phyloP scores from a whole-genome alignment of 371 early-diverging fungal genomes.

The Lichtheimia corymbifera region DNA sequence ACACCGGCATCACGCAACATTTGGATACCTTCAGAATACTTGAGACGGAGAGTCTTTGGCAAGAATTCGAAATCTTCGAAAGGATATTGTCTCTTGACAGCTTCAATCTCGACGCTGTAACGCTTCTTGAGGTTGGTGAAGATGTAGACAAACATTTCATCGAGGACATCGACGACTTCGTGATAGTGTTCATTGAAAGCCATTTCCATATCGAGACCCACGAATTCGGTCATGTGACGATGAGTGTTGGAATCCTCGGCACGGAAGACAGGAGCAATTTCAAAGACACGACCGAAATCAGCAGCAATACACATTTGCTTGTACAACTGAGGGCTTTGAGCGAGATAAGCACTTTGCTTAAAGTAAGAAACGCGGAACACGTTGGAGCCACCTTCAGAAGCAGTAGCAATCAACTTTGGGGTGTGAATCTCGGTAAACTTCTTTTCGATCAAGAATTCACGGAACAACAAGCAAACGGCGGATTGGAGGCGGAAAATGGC shows the following conservation, averaged over 20 bases:
- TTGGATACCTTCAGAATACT: conserved; percentile 91
- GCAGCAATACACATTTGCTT: conserved; percentile 99
- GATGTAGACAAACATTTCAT: conserved; percentile 90
- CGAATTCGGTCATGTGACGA: conserved; percentile 99
- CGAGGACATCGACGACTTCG: conserved; percentile 92
- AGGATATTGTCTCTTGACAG: conserved; percentile 90
- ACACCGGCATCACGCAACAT: conserved; percentile 92
- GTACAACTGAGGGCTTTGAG: conserved; percentile 99
- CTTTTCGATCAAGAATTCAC: conserved; percentile 85
- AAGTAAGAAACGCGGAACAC: conserved; percentile 98
- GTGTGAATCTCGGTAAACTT: conserved; percentile 98
- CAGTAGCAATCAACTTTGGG: conserved; percentile 96
- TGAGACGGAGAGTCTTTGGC: conserved; percentile 86
- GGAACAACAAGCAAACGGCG: conserved; percentile 93
- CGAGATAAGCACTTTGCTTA: conserved; percentile 92
- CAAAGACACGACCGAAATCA: conserved; percentile 98
- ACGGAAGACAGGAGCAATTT: conserved; percentile 99
- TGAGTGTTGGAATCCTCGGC: conserved; percentile 99
- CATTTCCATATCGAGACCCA: conserved; percentile 99
- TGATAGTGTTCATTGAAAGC: conserved; percentile 98
- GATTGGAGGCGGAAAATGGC: conserved; percentile 98
- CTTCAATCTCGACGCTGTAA: conserved; percentile 83
- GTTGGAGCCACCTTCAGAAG: conserved; percentile 99
- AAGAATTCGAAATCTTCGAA: conserved; percentile 91
- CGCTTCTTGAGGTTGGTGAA: conserved; percentile 87